These are phyloP conservation scores for Aspergillus fumigatiaffinis DNA, from an alignment of 2,329 filamentous ascomycete species.

Conservation along the genomic window DNA sequence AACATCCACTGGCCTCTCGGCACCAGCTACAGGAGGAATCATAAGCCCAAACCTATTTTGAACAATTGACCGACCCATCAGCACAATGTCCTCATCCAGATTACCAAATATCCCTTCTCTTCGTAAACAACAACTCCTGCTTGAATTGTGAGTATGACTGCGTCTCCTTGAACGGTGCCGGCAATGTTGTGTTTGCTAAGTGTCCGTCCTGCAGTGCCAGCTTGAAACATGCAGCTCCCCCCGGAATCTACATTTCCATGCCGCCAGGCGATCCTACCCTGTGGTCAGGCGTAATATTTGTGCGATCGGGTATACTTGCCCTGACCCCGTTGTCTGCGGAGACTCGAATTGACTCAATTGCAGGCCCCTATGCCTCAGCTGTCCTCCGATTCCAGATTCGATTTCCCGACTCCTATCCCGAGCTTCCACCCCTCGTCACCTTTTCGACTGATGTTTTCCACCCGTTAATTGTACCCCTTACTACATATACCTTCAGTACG, in stretches of 20 bases:
- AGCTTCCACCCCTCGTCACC: constrained; percentile 74
- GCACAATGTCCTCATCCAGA: constrained; percentile 32
- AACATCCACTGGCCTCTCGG: not conserved
- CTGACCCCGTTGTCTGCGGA: not conserved
- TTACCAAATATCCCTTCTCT: constrained; percentile 49
- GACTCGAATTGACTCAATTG: not conserved
- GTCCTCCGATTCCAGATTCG: constrained; percentile 86
- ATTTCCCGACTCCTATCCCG: constrained; percentile 77
- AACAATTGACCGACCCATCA: not conserved
- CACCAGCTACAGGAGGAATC: not conserved
- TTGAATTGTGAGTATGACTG: constrained; percentile 69
- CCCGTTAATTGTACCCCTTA: constrained; percentile 83
- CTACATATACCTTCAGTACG: constrained; percentile 90
- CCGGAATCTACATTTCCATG: constrained; percentile 81
- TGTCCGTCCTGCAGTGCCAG: constrained; percentile 58
- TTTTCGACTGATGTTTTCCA: constrained; percentile 95
- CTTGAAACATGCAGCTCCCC: constrained; percentile 75
- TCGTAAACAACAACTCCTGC: constrained; percentile 70
- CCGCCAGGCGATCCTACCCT: constrained; percentile 74
- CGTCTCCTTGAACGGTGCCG: not conserved
- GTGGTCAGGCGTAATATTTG: constrained; percentile 90
- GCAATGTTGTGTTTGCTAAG: constrained; percentile 10
- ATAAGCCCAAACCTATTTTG: no score
- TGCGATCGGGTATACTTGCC: constrained; percentile 67
- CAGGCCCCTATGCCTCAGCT: constrained; percentile 84